These are phyloP conservation scores for Monosporascus ibericus DNA, from an alignment of 2,329 filamentous ascomycete genomes.

Conservation along the genomic window DNA sequence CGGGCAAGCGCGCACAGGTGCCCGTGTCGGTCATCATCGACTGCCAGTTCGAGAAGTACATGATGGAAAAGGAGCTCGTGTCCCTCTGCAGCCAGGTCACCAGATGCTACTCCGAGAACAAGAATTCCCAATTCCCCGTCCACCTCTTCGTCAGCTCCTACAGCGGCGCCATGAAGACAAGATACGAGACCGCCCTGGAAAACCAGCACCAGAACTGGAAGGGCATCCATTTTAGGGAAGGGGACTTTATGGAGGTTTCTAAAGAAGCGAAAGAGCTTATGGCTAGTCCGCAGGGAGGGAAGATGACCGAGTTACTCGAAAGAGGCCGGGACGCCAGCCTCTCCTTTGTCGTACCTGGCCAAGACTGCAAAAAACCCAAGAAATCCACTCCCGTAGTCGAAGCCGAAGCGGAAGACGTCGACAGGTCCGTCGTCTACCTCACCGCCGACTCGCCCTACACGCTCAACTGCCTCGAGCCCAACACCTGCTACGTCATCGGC, in stretches of 20 bases:
- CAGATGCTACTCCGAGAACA: conserved; percentile 84
- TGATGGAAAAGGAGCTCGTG: conserved; percentile 79
- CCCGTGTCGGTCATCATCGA: conserved; percentile 81
- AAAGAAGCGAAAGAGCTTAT: conserved; percentile 62
- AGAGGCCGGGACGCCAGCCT: conserved; percentile 26
- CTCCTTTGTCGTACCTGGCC: conserved; percentile 23
- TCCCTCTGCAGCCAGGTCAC: conserved; percentile 82
- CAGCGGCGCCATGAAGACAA: conserved; percentile 64
- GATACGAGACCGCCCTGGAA: conserved; percentile 71
- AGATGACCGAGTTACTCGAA: conserved; percentile 53
- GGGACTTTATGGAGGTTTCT: conserved; percentile 67
- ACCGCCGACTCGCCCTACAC: conserved; percentile 87
- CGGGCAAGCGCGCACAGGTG: conserved; percentile 38
- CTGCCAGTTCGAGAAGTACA: conserved; percentile 85
- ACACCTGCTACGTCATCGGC: conserved; percentile 88
- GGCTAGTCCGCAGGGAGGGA: conserved; percentile 48
- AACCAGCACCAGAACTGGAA: conserved; percentile 75
- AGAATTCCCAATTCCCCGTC: conserved; percentile 56
- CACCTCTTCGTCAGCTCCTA: conserved; percentile 77
- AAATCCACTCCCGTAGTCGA: conserved; percentile 15
- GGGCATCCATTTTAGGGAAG: conserved; percentile 64
- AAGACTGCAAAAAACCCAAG: conserved; percentile 29
- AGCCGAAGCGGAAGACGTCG: conserved; percentile 24
- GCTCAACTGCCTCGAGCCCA: conserved; percentile 74
- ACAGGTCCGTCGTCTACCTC: conserved; percentile 68